Base-by-base conservation (phyloP, 352 stramenopile genomes). In the Pythium oligandrum region DNA sequence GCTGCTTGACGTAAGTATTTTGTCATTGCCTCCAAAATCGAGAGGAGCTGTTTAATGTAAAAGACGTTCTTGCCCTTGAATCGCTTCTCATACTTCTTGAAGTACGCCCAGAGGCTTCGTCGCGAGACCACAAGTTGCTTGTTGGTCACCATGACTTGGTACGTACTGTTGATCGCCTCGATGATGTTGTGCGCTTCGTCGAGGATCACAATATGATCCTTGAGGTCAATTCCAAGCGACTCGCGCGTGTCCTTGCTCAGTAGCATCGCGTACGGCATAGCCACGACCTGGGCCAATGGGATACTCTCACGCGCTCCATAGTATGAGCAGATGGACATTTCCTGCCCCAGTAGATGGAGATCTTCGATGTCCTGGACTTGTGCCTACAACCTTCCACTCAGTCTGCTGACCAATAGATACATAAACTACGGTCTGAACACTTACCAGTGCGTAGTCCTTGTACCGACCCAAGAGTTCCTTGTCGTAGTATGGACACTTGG, bases 101-200 rank as follows among this genome's bases (percentile, higher is more conserved):
- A 93, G 57, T 95, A 95, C 1, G 75, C 68, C 85, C 85, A 95
- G n/a, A 95, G 55, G 31, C 71, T 86, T 34, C 85, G 69, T 35
- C 83, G 67, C 6, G 78, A 74, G 26, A 89, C 68, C 1, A 93
- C 78, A 5, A 91, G 55, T 50, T 92, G 71, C 46, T 90, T 93
- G 57, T 69, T 90, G 26, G 70, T 77, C 7, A 92, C 75, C 36
- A 79, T 57, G 9, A 92, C 79, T 40, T 85, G 90, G 66, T 97
- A 93, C 6, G 87, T 93, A 55, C 78, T 84, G 61, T 96, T 97
- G 53, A 99, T 87, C 8, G 96, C 90, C 58, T 99, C 96, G 6
- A 98, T 81, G 40, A 99, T 87, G 68, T 99, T 99, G 71, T 99
- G 97, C 11, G 97, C 97, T 68, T 99, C 97, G 67, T 99, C 97